Base-by-base conservation (phyloP, 140 eudicot genomes). In the Flaveria floridana region DNA sequence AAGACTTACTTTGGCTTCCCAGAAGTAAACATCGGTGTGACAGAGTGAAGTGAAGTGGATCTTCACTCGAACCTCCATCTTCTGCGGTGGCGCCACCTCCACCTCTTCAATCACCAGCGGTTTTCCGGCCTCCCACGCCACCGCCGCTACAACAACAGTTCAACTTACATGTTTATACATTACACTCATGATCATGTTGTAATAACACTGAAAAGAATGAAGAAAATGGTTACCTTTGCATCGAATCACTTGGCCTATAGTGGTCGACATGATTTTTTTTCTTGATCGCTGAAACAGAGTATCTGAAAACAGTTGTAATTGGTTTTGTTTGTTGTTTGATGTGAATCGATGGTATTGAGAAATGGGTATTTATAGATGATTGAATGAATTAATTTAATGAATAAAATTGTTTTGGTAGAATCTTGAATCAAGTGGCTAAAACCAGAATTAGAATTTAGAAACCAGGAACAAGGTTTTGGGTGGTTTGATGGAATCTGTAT, bases 51-150 rank as follows among this genome's bases (percentile, higher is more conserved):
- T 88, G 88, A 84, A 88, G 72, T 83, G 87, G 84, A 91, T 91
- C 87, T 88, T 86, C 26, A 91, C 23, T 0, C 93, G 86, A 70
- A 91, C 97, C 71, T 88, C 96, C 86, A 80, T 76, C 78, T 86
- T 83, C 85, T 88, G 91, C 16, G 96, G 97, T 18, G 97, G 97
- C 9, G 93, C 96, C 80, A 89, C 97, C 83, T 91, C 97, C 63
- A 91, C 91, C 76, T 87, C 87, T 78, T 88, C 91, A 1, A 91
- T 87, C 77, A 85, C 96, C 34, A 91, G 78, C 7, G 97, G 96
- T 75, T 91, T 89, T 75, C 96, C 97, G 50, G 97, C 88, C 76
- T 88, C 97, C 89, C 97, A 89, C 14, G 97, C 96, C 68, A 91
- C 92, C 52, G 96, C 97, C 55, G 96, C 97, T 91, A 74, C 21